phyloP scores from a whole-genome alignment of 805 yeast genomes.

The Spathaspora arborariae region DNA sequence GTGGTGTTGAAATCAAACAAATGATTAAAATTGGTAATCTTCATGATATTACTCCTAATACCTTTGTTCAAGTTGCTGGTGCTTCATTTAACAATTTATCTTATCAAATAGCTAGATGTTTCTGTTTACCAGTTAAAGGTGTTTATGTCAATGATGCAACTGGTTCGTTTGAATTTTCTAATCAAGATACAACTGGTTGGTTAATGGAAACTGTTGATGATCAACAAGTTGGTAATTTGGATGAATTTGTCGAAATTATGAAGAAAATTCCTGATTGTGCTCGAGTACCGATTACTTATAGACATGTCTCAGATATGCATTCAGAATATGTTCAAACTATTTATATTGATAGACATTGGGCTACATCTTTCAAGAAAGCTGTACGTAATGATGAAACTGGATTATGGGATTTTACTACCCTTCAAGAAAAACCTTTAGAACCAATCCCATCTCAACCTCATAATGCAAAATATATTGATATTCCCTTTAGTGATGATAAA shows the following conservation, averaged over 20 bases:
- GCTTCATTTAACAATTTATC: conserved; percentile 83
- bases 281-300: conserved; percentile 65
- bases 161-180: conserved; percentile 65
- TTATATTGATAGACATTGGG: conserved; percentile 84
- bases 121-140: conserved; percentile 80
- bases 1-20: conserved; percentile 56
- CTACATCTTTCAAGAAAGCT: conserved; percentile 64
- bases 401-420: conserved; percentile 49
- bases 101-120: conserved; percentile 84
- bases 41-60: conserved; percentile 77
- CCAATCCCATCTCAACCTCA: conserved; percentile 51
- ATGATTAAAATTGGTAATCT: conserved; percentile 64
- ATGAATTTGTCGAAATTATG: conserved; percentile 76
- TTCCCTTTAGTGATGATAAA: conserved; percentile 50
- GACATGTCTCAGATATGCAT: conserved; percentile 79
- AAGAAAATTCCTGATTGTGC: conserved; percentile 70
- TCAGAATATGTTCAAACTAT: conserved; percentile 64
- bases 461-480: conserved; percentile 65
- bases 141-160: conserved; percentile 76
- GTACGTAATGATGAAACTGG: conserved; percentile 55
- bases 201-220: conserved; percentile 75
- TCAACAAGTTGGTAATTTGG: conserved; percentile 67
- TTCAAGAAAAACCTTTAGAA: conserved; percentile 61
- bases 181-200: conserved; percentile 71
- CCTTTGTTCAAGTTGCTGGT: conserved; percentile 80